These are phyloP conservation scores for Wickerhamiella parazyma DNA, from an alignment of 805 yeast species.

Conservation along the genomic window DNA sequence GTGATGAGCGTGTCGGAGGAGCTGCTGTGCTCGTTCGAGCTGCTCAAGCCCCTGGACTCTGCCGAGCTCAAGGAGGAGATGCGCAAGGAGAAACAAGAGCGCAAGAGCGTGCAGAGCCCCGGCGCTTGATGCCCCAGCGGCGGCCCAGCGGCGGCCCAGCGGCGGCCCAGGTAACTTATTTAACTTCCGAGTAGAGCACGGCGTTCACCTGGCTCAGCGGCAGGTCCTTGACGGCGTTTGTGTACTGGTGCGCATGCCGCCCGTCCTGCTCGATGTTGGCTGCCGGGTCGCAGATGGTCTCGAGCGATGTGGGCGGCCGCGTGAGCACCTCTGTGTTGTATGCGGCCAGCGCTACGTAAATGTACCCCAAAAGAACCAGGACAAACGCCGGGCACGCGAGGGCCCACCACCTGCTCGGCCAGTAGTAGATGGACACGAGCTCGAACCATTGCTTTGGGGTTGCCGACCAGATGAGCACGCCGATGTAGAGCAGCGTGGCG, in stretches of 20 bases:
- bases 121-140: constrained; percentile 23
- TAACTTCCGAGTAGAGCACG: constrained; percentile 18
- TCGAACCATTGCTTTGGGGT: constrained; percentile 48
- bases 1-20: constrained; percentile 95
- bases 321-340: constrained; percentile 72
- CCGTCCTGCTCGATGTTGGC: constrained; percentile 28
- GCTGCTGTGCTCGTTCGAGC: constrained; percentile 79
- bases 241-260: constrained; percentile 40
- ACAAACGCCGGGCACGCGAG: constrained; percentile 59
- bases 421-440: constrained; percentile 45
- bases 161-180: constrained; percentile 1
- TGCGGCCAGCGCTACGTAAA: constrained; percentile 53
- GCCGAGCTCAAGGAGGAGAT: constrained; percentile 87
- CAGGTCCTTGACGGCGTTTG: constrained; percentile 80
- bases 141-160: not conserved
- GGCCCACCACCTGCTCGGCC: constrained; percentile 91
- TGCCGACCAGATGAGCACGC: constrained; percentile 63
- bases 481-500: constrained; percentile 39
- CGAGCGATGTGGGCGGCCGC: constrained; percentile 39
- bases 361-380: constrained; percentile 56
- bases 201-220: constrained; percentile 37
- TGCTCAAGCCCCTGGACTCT: constrained; percentile 85
- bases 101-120: constrained; percentile 31
- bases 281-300: constrained; percentile 59
- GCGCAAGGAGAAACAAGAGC: constrained; percentile 84